These are phyloP conservation scores for Hordeum pubiflorum DNA, from an alignment of 202 grass and related monocot species.

Conservation along the genomic window DNA sequence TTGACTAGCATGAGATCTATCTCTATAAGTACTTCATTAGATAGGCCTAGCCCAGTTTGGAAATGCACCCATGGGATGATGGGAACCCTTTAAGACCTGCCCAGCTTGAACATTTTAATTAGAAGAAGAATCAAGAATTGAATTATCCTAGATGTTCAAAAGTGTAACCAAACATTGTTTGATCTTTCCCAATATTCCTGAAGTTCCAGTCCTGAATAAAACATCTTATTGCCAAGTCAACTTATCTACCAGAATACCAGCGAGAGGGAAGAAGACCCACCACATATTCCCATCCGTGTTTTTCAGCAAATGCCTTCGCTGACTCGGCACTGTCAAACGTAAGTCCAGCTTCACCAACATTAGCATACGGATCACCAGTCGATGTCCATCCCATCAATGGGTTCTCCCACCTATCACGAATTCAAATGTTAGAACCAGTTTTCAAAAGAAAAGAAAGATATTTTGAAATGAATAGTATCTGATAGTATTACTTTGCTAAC, in stretches of 20 bases:
- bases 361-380: slow-evolving; percentile 93
- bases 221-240: background rate
- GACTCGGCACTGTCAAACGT: slow-evolving; percentile 73
- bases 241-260: slow-evolving; percentile 10
- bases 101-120: background rate
- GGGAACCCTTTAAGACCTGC: background rate
- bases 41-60: background rate
- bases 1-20: slow-evolving; percentile 10
- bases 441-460: background rate
- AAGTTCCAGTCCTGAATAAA: background rate
- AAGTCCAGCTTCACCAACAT: slow-evolving; percentile 86
- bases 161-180: background rate
- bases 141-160: background rate
- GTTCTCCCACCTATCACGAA: slow-evolving; percentile 85
- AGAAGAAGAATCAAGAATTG: background rate
- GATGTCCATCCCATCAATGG: slow-evolving; percentile 99
- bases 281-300: slow-evolving; percentile 92
- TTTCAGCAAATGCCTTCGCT: slow-evolving; percentile 86
- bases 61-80: background rate
- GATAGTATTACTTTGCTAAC: background rate
- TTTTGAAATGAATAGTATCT: background rate
- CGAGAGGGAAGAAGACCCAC: slow-evolving; percentile 31
- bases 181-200: background rate
- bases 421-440: slow-evolving; percentile 15
- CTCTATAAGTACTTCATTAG: background rate